phyloP scores from a whole-genome alignment of 208 protist species.

The Vickermania ingenoplastis region DNA sequence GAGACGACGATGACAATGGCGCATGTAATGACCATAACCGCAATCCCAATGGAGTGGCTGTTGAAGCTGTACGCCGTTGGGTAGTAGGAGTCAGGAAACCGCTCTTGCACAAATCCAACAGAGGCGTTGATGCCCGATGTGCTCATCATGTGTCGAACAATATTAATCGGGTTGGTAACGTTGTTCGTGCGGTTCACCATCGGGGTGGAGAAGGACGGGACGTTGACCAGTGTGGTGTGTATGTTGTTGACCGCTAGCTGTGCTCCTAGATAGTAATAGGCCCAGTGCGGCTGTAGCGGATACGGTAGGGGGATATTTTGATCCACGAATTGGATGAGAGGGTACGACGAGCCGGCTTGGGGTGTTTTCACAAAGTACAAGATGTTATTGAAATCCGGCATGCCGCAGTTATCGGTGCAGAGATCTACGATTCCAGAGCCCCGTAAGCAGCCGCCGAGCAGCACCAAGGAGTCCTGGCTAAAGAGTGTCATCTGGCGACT shows the following conservation, averaged over 20 bases:
- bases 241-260: constrained; percentile 1
- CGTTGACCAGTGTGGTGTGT: background rate
- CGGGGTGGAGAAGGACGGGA: constrained; percentile 1
- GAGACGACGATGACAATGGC: background rate
- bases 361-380: background rate
- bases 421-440: background rate
- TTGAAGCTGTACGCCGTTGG: background rate
- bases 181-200: constrained; percentile 1
- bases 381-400: background rate
- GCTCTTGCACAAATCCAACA: background rate
- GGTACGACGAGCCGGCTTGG: background rate
- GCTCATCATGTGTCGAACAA: background rate
- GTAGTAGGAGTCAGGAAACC: background rate
- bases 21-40: background rate
- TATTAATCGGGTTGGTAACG: background rate
- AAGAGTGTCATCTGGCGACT: background rate
- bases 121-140: background rate
- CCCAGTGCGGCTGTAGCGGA: background rate
- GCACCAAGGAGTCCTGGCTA: background rate
- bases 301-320: background rate
- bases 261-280: background rate
- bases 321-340: background rate
- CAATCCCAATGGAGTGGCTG: constrained; percentile 2
- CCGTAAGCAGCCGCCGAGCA: background rate
- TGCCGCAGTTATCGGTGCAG: background rate